Conservation (phyloP, 108 stramenopile species). For the Parietichytrium sp. region DNA sequence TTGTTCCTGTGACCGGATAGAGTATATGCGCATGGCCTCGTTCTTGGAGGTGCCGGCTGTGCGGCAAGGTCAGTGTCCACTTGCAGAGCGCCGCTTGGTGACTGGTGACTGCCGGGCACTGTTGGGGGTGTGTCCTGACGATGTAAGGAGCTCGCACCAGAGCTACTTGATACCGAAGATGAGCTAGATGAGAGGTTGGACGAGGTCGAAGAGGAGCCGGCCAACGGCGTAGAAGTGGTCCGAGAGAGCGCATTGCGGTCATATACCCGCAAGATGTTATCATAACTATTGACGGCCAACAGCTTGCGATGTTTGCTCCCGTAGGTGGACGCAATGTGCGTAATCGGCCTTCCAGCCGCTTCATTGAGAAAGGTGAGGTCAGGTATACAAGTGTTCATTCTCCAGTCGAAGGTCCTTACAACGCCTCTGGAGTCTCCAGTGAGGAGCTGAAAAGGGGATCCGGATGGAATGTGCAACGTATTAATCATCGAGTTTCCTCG, state of each 20-base stretch:
- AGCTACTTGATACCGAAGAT: too few species aligned
- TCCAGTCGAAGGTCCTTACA: background rate
- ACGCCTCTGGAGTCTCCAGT: constrained; percentile 1
- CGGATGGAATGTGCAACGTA: background rate
- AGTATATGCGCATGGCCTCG: background rate
- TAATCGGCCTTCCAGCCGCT: background rate
- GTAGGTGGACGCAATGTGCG: background rate
- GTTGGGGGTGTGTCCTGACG: too few species aligned
- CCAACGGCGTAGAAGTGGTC: too few species aligned
- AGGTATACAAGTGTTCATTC: background rate
- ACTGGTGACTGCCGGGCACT: too few species aligned
- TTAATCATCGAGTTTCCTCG: too few species aligned
- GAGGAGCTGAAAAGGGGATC: background rate
- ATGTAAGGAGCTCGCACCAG: too few species aligned
- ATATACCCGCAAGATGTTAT: constrained; percentile 14
- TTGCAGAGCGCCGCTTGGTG: too few species aligned
- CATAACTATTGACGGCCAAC: constrained; percentile 19
- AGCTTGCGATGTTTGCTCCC: background rate
- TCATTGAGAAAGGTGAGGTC: constrained; percentile 4
- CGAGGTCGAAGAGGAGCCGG: too few species aligned
- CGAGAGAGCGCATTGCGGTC: too few species aligned
- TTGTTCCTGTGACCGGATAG: constrained; percentile 3
- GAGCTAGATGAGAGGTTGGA: too few species aligned
- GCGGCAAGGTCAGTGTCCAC: background rate
- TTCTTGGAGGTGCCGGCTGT: background rate